A percentile compares a stretch with the other conserved stretches of the same genome.
phyloP scores from a whole-genome alignment of 208 protist genomes.

The Herpetomonas samuelpessoai region DNA sequence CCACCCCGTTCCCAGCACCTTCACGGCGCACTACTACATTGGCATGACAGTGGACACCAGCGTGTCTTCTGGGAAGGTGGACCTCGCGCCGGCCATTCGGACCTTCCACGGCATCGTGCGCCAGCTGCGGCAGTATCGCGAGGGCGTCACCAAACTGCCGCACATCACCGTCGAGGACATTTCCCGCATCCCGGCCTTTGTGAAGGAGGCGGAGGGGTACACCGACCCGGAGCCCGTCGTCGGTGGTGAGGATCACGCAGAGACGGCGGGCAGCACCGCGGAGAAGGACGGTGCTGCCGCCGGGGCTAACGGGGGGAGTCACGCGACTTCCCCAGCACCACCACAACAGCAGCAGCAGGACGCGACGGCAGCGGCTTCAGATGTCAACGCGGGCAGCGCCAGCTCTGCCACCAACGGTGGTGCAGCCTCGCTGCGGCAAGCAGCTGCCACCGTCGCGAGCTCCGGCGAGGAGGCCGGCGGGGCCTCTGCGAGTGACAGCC shows the following conservation, averaged over 20 bases:
- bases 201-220: slow-evolving; percentile 67
- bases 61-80: slow-evolving; percentile 47
- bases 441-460: too few species aligned
- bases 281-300: too few species aligned
- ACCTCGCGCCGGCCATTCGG: slow-evolving; percentile 63
- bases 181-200: slow-evolving; percentile 60
- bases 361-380: too few species aligned
- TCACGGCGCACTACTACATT: slow-evolving; percentile 82
- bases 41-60: slow-evolving; percentile 74
- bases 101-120: slow-evolving; percentile 66
- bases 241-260: background rate
- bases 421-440: too few species aligned
- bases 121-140: slow-evolving; percentile 68
- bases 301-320: too few species aligned
- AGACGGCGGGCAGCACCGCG: too few species aligned
- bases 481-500: too few species aligned
- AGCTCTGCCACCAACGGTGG: too few species aligned
- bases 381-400: too few species aligned
- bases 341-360: too few species aligned
- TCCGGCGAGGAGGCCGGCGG: too few species aligned
- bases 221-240: slow-evolving; percentile 19
- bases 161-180: slow-evolving; percentile 65
- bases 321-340: too few species aligned
- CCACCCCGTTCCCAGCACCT: slow-evolving; percentile 3
- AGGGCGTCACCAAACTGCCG: slow-evolving; percentile 72